These are phyloP conservation scores for Ustilago curta DNA, from an alignment of 1,284 basidiomycete species.

Conservation along the genomic window DNA sequence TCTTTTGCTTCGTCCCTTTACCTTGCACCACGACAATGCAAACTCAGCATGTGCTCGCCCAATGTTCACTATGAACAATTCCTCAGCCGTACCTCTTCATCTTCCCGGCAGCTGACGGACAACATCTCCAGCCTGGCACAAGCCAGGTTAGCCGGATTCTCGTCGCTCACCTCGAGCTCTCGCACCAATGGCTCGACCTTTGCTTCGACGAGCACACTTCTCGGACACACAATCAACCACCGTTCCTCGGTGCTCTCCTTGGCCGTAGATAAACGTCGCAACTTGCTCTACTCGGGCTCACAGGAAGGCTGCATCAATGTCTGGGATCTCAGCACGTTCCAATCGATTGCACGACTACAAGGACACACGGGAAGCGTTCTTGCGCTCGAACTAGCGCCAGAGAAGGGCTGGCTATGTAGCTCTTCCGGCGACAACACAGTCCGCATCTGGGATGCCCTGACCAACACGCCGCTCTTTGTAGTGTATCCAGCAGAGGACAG, in stretches of 20 bases:
- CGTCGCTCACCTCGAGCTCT: slow-evolving; percentile 3
- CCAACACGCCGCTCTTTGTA: slow-evolving; percentile 79
- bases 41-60: slow-evolving; percentile 50
- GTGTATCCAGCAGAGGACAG: slow-evolving; percentile 86
- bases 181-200: not conserved
- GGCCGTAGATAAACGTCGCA: slow-evolving; percentile 54
- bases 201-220: slow-evolving; percentile 15
- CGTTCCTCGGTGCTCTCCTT: slow-evolving; percentile 57
- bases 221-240: slow-evolving; percentile 57
- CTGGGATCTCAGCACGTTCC: slow-evolving; percentile 56
- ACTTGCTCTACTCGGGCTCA: slow-evolving; percentile 55
- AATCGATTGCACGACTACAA: slow-evolving; percentile 33
- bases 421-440: slow-evolving; percentile 62
- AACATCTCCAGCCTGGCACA: slow-evolving; percentile 18
- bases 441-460: slow-evolving; percentile 85
- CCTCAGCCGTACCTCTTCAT: slow-evolving; percentile 22
- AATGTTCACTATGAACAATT: slow-evolving; percentile 50
- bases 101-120: slow-evolving; percentile 13
- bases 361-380: slow-evolving; percentile 90
- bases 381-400: slow-evolving; percentile 80
- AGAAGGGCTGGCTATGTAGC: slow-evolving; percentile 66
- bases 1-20: not conserved
- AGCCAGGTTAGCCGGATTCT: slow-evolving; percentile 6
- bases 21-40: not conserved
- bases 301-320: slow-evolving; percentile 58